A percentile compares a stretch with the other conserved stretches of the same genome.
Evolutionary conservation across 2,329 filamentous ascomycete species (phyloP).

Genomic region (Apiospora kogelbergensis): DNA sequence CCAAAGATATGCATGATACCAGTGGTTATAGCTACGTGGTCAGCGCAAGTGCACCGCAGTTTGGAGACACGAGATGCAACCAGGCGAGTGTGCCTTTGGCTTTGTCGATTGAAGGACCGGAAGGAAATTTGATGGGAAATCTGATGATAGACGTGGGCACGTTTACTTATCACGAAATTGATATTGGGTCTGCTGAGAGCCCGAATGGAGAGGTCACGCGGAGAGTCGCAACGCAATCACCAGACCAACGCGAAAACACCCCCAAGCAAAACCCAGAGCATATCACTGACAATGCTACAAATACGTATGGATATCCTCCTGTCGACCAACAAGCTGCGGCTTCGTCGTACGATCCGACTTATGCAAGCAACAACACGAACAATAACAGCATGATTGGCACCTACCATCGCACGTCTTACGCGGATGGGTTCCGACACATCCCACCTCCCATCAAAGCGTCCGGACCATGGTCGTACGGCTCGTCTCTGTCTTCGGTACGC

Average conservation of each 20-base stretch:
- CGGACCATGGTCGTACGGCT: constrained; percentile 45
- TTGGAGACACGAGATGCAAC: constrained; percentile 49
- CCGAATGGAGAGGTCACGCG: constrained; percentile 39
- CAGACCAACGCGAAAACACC: constrained; percentile 44
- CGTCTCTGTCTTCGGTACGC: constrained; percentile 38
- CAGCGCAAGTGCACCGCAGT: constrained; percentile 68
- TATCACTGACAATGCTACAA: constrained; percentile 46
- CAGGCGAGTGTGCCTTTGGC: constrained; percentile 54
- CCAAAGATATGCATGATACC: constrained; percentile 57
- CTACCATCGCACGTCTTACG: constrained; percentile 53
- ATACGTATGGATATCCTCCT: constrained; percentile 57
- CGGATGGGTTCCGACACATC: constrained; percentile 45
- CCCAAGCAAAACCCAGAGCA: constrained; percentile 33
- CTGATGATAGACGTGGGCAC: constrained; percentile 47
- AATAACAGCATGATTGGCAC: constrained; percentile 55
- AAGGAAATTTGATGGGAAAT: constrained; percentile 43
- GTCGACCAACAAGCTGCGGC: constrained; percentile 48
- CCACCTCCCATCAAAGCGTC: constrained; percentile 37
- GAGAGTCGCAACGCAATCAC: constrained; percentile 40
- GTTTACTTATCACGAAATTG: constrained; percentile 45
- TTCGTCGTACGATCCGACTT: constrained; percentile 35
- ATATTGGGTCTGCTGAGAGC: constrained; percentile 32
- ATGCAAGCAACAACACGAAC: constrained; percentile 32
- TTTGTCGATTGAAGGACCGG: constrained; percentile 48
- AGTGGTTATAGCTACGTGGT: constrained; percentile 70